Percentiles rank a stretch among this genome's conserved stretches.
Conservation (phyloP, 192 early-diverging fungal species). For the Geranomyces variabilis region DNA sequence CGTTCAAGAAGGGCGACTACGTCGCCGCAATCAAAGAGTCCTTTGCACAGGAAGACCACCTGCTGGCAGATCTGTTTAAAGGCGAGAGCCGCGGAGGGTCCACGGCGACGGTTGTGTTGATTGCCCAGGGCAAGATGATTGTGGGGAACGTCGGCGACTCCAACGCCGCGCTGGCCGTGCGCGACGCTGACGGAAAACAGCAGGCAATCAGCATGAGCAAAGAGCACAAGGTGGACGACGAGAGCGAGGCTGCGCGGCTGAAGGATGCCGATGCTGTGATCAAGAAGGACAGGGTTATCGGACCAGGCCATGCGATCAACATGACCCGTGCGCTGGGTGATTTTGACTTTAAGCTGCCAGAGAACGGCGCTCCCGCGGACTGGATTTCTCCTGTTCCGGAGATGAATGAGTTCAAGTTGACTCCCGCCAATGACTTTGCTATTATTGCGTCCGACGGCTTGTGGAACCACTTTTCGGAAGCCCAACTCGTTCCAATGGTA, state of each 20-base stretch:
- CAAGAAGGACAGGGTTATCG: conserved; percentile 28
- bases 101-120: conserved; percentile 34
- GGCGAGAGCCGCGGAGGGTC: conserved; percentile 23
- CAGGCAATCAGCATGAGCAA: conserved; percentile 30
- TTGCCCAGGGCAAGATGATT: conserved; percentile 20
- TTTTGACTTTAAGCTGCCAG: conserved; percentile 35
- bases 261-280: conserved; percentile 26
- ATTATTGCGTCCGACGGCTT: conserved; percentile 36
- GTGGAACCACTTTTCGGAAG: conserved; percentile 24
- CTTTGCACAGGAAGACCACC: conserved; percentile 28
- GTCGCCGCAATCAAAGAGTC: conserved; percentile 21
- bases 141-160: conserved; percentile 39
- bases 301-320: conserved; percentile 34
- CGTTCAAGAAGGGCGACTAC: conserved; percentile 30
- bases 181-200: conserved; percentile 5
- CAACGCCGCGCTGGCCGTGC: conserved; percentile 23
- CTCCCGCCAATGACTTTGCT: conserved; percentile 22
- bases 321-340: conserved; percentile 37
- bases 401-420: conserved; percentile 10
- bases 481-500: conserved; percentile 27
- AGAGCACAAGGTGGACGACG: conserved; percentile 38
- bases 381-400: conserved; percentile 38
- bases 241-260: conserved; percentile 21
- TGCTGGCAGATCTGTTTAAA: conserved; percentile 17
- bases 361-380: conserved; percentile 26